Percentiles rank a stretch among this genome's conserved stretches.
Evolutionary conservation across 768 basidiomycete genomes (phyloP).

Genomic region (Trametes punicea): DNA sequence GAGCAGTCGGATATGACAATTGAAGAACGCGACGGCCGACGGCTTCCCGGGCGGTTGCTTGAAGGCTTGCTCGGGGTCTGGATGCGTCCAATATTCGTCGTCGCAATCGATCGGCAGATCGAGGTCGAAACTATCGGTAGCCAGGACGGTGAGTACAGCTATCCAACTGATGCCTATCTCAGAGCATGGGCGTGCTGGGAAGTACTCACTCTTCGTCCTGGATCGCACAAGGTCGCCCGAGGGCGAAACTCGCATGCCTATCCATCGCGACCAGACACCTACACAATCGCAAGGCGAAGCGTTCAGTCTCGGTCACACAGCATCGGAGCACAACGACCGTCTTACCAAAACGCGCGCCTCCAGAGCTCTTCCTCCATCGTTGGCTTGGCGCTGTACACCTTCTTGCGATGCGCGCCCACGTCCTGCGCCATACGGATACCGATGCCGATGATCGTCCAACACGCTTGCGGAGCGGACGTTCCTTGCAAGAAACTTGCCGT

Average conservation of each 20-base stretch:
- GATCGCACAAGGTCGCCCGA: conserved; percentile 69
- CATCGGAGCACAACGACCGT: neutral
- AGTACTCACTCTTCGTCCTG: conserved; percentile 69
- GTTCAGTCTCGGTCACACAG: neutral
- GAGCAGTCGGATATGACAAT: conserved; percentile 59
- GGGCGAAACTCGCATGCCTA: conserved; percentile 41
- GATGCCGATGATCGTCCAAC: conserved; percentile 57
- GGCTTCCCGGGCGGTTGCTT: conserved; percentile 62
- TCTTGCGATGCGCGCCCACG: conserved; percentile 65
- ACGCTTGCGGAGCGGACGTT: conserved; percentile 45
- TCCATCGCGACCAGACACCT: conserved; percentile 53
- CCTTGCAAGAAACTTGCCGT: conserved; percentile 40
- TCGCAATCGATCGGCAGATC: conserved; percentile 81
- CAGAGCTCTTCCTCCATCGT: conserved; percentile 67
- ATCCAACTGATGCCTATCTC: neutral
- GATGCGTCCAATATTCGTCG: conserved; percentile 70
- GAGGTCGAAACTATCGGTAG: conserved; percentile 70
- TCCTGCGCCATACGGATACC: conserved; percentile 75
- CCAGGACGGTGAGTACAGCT: neutral
- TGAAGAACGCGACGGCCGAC: conserved; percentile 58
- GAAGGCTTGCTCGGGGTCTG: conserved; percentile 55
- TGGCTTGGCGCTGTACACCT: conserved; percentile 36
- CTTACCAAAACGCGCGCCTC: conserved; percentile 66
- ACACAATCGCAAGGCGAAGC: neutral
- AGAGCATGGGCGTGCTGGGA: neutral